Base-by-base conservation (phyloP, 805 yeast species). In the Tetrapisispora arboricola region DNA sequence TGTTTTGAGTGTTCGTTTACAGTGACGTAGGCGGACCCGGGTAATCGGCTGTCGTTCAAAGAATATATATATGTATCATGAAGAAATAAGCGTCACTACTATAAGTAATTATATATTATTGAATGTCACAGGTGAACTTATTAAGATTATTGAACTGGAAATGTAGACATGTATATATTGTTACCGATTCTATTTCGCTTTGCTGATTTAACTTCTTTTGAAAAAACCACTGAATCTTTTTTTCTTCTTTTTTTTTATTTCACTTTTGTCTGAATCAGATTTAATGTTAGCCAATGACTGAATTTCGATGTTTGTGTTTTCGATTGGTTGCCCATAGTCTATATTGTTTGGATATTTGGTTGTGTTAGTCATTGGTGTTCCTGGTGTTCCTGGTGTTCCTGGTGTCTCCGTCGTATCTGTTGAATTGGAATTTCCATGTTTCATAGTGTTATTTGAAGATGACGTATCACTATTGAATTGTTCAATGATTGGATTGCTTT, bases 201-300 rank as follows among this genome's bases (percentile, higher is more conserved):
- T 4, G 17, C n/a, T 18, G 17, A 19, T 3, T 24, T 25, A 24
- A 3, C 29, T 11, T 17, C 37, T 15, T 24, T 6, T 8, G 16
- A 34, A 34, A 7, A 34, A 13, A 6, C 37, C 27, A 17, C 37
- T 34, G 18, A 34, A 24, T 17, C 37, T 34, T 18, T 34, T 34
- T 21, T 34, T 34, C 15, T 24, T 34, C 21, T 34, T 34, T 19
- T 34, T 34, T 10, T 34, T 34, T 3, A 19, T 20, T 21, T 21
- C 25, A 8, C n/a, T 19, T 11, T 21, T 32, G 6, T 32, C 16
- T 6, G 8, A n/a, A 4, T 32, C 36, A 11, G 27, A 6, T 7
- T 10, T 25, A 11, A 5, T 25, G 27, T 11, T n/a, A n/a, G n/a
- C n/a, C n/a, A 25, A 11, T 25, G 27, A 25, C 27, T 25, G 10